Conservation (phyloP, 371 early-diverging fungal species). For the Mucor plumbeus region DNA sequence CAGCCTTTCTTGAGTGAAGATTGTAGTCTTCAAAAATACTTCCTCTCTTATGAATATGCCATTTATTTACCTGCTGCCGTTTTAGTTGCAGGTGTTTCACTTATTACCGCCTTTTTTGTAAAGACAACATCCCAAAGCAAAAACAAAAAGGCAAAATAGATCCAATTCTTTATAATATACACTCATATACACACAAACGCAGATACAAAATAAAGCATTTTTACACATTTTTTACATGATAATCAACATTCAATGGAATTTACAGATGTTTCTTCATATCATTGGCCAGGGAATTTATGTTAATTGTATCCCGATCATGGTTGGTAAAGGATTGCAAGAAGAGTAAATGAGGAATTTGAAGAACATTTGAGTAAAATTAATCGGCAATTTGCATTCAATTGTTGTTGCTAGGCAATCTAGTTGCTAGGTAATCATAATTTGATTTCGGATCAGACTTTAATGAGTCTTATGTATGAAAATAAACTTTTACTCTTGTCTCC, state of each 20-base stretch:
- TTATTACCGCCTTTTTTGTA: conserved; percentile 74
- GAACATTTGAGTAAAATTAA: neutral
- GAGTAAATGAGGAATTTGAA: neutral
- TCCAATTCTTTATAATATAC: neutral
- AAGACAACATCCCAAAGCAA: conserved; percentile 79
- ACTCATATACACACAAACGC: neutral
- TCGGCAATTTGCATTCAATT: neutral
- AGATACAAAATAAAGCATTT: conserved; percentile 6
- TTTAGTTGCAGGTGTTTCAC: conserved; percentile 75
- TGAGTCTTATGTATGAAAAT: no score
- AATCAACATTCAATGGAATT: neutral
- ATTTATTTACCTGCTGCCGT: conserved; percentile 83
- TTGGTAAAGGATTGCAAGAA: neutral
- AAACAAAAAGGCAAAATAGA: conserved; percentile 56
- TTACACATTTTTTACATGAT: neutral
- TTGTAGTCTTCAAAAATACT: conserved; percentile 71
- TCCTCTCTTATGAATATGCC: conserved; percentile 83
- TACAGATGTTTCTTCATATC: conserved; percentile 7
- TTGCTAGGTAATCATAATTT: no score
- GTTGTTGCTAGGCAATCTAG: neutral
- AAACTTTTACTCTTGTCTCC: no score
- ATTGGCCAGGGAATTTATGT: conserved; percentile 5
- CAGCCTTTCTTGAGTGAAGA: conserved; percentile 87
- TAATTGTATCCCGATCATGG: neutral
- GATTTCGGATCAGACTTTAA: no score